Evolutionary conservation across 2,329 filamentous ascomycete species (phyloP), one percentile per base, ranked within the genome.

Genomic region (Venturia asperata): DNA sequence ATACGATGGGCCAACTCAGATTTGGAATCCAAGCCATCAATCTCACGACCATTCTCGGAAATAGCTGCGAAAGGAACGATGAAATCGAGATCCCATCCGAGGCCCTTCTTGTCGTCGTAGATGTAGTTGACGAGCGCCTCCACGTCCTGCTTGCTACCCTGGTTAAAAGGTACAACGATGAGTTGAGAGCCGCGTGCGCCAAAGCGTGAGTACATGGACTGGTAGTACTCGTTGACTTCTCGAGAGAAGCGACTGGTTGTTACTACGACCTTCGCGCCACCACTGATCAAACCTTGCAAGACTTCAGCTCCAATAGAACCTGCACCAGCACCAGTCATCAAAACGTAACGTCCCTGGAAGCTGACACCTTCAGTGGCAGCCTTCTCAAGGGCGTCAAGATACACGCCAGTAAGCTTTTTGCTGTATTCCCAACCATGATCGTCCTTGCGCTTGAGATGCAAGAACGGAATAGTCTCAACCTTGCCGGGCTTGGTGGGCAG

Each of bases 151-250:
- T 97, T 95, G 81, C 93, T 97, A 69, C 93, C 94, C 77, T 97
- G 92, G 78, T 99, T 99, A 85, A 99, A 99, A 62, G 95, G 94
- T 65, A 97, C 95, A 65, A 99, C 94, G 49, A 99, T 91, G 65
- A 99, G 88, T 79, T 97, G 92, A 66, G 94, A 97, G 69, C 94
- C 94, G 69, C 91, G 90, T 67, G 91, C 91, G 72, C 94, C 94
- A 72, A 90, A 96, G 67, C 92, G 90, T 68, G 92, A 90, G 77
- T 99, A 99, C 90, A 99, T 97, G 66, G 91, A 87, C 79, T 99
- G 94, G 80, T 99, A 99, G 81, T 97, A 99, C 80, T 99, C 94
- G 6, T 94, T 99, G 66, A 99, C 94, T 77, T 97, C 90, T 58
- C 92, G 90, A 19, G 94, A 99, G 82, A 94, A 99, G 70, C 94